Base-by-base conservation (phyloP, 2,329 filamentous ascomycete species). In the Hypoxylon sp. region DNA sequence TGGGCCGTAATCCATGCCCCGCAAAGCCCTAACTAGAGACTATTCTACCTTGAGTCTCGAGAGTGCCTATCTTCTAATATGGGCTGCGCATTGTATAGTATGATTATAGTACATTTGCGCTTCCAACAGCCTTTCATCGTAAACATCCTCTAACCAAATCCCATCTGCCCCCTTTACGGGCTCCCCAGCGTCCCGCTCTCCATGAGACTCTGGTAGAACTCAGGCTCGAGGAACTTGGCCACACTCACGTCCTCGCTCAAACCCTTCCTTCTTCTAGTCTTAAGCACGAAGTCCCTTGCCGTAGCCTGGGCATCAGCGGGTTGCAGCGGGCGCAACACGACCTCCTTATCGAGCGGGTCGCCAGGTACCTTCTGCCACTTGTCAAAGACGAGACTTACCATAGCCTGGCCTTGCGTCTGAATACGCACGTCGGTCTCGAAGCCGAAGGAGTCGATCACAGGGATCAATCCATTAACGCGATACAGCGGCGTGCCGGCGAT, bases 361-460 rank as follows among this genome's bases (percentile, higher is more conserved):
- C 96, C 96, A 1, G 96, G 96, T 1, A 99, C 95, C 68, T 98
- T 93, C 76, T 88, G 94, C 96, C 96, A 99, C 72, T 93, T 90
- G 78, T 99, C 96, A 80, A 99, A 99, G 11, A 97, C 93, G 37
- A 99, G 86, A 74, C 91, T 94, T 58, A 98, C 90, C 76, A 93
- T 94, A 62, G 94, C 94, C 79, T 94, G 91, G 57, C 96, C 95
- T 83, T 98, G 93, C 0, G 95, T 98, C 81, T 97, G 94, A 77
- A 98, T 98, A 69, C 96, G 88, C 64, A 99, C 86, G 82, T 99
- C 96, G 13, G 96, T 98, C 84, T 99, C 96, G 80, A 99, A 98
- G 19, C 96, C 96, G 77, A 99, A 99, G 31, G 91, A 94, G 83
- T 99, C 96, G 77, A 99, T 97, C 66, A 98, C 96, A 8, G 96